Conservation (phyloP, 495 filamentous ascomycete genomes). For the Cladorrhinum samala region DNA sequence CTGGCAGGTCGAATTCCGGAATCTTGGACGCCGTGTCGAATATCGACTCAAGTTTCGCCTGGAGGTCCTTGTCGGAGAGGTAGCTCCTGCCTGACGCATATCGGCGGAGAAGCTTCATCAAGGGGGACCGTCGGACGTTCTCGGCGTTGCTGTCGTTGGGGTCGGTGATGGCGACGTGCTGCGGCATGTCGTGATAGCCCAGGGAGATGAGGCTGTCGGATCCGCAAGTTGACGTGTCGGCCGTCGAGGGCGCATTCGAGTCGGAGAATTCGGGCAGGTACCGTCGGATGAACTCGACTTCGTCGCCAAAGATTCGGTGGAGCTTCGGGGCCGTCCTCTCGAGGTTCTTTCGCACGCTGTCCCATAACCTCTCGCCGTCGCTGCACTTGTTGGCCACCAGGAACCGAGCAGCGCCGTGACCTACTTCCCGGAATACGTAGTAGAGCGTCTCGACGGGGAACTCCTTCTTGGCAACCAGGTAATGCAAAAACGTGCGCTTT, state of each 20-base stretch:
- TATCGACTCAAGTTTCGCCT: conserved; percentile 16
- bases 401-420: conserved; percentile 27
- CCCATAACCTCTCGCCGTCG: conserved; percentile 24
- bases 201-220: conserved; percentile 16
- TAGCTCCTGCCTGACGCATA: conserved; percentile 18
- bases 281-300: conserved; percentile 28
- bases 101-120: conserved; percentile 27
- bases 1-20: conserved; percentile 14
- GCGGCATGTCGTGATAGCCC: conserved; percentile 7
- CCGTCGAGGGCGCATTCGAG: conserved; percentile 21
- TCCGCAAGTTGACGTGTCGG: conserved; percentile 20
- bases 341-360: conserved; percentile 28
- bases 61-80: conserved; percentile 18
- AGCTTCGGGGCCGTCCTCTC: conserved; percentile 22
- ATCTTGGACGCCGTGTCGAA: conserved; percentile 17
- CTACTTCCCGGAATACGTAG: conserved; percentile 26
- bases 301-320: conserved; percentile 31
- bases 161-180: neutral
- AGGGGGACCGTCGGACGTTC: conserved; percentile 20
- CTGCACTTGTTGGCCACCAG: conserved; percentile 26
- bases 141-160: conserved; percentile 20
- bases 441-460: conserved; percentile 28
- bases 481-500: conserved; percentile 27
- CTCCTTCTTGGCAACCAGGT: conserved; percentile 20
- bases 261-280: conserved; percentile 30